Conservation (phyloP, 73 alveolate species). For the Paramecium pentaurelia region DNA sequence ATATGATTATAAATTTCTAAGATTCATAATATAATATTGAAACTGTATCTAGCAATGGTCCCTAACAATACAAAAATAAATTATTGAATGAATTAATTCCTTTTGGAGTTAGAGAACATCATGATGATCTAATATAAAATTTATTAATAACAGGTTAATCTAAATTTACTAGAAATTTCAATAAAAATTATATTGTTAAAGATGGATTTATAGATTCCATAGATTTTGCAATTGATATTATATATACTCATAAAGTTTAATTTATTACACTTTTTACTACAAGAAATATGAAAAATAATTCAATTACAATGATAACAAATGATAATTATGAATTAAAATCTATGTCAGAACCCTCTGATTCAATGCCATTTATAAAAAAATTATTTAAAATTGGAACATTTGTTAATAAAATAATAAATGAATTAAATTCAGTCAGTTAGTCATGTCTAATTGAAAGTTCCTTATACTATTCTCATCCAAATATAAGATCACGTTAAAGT, state of each 20-base stretch:
- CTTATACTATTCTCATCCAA: not conserved
- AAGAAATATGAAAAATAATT: not conserved
- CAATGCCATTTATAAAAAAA: not conserved
- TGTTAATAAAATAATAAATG: not conserved
- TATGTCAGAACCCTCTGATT: not conserved
- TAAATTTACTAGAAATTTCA: not conserved
- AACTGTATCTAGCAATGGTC: not conserved
- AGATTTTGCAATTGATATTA: not conserved
- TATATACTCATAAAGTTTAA: not conserved
- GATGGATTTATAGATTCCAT: not conserved
- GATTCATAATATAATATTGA: not conserved
- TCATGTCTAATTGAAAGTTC: not conserved
- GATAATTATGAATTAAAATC: not conserved
- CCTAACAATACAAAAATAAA: not conserved
- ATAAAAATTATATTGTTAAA: not conserved
- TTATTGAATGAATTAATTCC: not conserved
- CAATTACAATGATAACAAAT: not conserved
- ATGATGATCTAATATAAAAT: not conserved
- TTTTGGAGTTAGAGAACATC: not conserved
- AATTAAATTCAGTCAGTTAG: not conserved
- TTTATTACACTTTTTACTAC: not conserved
- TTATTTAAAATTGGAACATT: not conserved
- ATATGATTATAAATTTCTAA: not conserved
- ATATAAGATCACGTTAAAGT: not conserved
- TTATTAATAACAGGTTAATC: not conserved